These are phyloP conservation scores for Globisporangium barbulae DNA, from an alignment of 352 stramenopile genomes.

Conservation along the genomic window DNA sequence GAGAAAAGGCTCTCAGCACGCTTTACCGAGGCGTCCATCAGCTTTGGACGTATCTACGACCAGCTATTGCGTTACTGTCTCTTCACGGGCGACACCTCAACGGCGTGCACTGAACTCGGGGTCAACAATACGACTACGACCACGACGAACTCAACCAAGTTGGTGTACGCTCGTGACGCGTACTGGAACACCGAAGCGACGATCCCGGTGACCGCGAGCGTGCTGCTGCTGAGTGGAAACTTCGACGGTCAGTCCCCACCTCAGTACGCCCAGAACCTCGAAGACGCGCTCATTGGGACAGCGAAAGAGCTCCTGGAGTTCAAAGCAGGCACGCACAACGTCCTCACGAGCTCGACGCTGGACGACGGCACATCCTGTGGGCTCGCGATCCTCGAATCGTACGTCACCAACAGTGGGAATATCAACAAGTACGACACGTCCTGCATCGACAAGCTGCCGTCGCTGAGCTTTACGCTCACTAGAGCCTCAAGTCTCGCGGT, in stretches of 20 bases:
- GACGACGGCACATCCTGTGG: constrained; percentile 41
- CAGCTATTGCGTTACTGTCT: constrained; percentile 58
- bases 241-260: constrained; percentile 42
- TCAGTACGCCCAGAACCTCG: constrained; percentile 41
- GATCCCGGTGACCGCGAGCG: constrained; percentile 33
- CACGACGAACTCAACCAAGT: constrained; percentile 7
- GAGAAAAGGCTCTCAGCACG: constrained; percentile 35
- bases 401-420: constrained; percentile 38
- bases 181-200: constrained; percentile 29
- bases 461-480: constrained; percentile 33
- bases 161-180: constrained; percentile 36
- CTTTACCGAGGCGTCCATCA: constrained; percentile 49
- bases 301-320: constrained; percentile 51
- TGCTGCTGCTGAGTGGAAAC: constrained; percentile 50
- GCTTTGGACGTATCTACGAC: constrained; percentile 35
- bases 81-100: constrained; percentile 42
- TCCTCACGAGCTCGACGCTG: constrained; percentile 30
- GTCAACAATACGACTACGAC: neutral
- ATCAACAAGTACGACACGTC: constrained; percentile 48
- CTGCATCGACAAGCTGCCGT: constrained; percentile 38
- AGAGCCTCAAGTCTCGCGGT: constrained; percentile 29
- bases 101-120: constrained; percentile 30
- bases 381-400: constrained; percentile 56
- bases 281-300: constrained; percentile 28
- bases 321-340: constrained; percentile 34